A percentile compares a stretch with the other conserved stretches of the same genome.
phyloP scores from a whole-genome alignment of 371 early-diverging fungal species.

The Syncephalastrum sp. region DNA sequence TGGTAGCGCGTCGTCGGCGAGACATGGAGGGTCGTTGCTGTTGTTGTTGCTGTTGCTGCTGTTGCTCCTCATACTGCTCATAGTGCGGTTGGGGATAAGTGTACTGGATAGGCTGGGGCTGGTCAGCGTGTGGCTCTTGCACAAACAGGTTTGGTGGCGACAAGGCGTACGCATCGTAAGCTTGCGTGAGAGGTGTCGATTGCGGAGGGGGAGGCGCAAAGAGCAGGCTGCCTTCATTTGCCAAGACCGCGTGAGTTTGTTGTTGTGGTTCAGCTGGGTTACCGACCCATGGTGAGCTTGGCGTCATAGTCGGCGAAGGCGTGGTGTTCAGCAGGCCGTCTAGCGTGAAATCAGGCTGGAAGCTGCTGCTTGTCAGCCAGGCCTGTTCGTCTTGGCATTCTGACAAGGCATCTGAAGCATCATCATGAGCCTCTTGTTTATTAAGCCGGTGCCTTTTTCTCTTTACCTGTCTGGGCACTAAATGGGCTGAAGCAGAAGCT shows the following conservation, averaged over 20 bases:
- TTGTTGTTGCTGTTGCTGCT: constrained; percentile 1
- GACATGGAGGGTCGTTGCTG: background rate
- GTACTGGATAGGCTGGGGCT: background rate
- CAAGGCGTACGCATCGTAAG: background rate
- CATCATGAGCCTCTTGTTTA: background rate
- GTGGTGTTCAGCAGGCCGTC: too few relatives aligned
- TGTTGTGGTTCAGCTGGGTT: too few relatives aligned
- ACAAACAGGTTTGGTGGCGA: background rate
- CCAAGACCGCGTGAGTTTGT: too few relatives aligned
- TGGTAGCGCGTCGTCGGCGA: constrained; percentile 4
- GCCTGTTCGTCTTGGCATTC: background rate
- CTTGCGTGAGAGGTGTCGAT: too few relatives aligned
- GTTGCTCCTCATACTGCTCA: background rate
- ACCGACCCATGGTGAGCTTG: too few relatives aligned
- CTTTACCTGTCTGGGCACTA: constrained; percentile 2
- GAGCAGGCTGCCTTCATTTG: too few relatives aligned
- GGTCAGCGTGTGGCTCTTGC: constrained; percentile 3
- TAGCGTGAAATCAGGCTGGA: background rate
- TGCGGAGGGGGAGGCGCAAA: too few relatives aligned
- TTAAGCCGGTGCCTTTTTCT: background rate
- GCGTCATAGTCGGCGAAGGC: too few relatives aligned
- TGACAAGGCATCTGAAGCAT: constrained; percentile 4
- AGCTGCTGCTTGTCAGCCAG: constrained; percentile 4
- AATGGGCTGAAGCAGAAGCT: constrained; percentile 9
- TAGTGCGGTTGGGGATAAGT: background rate